Evolutionary conservation across 768 basidiomycete species (phyloP).

Genomic region (Megacollybia marginata): DNA sequence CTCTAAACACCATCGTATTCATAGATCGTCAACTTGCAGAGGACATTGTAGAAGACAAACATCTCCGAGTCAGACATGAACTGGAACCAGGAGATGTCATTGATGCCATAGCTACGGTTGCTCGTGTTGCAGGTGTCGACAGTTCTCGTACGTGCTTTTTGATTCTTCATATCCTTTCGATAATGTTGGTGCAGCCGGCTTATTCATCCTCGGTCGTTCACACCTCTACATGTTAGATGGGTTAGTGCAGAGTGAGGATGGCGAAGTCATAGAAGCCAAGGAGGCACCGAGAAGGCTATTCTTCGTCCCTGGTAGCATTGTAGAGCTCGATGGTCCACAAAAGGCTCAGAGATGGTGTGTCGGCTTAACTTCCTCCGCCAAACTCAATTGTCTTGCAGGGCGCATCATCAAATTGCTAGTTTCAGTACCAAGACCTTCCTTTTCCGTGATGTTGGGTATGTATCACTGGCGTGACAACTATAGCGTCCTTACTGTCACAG

Average conservation of each 20-base stretch:
- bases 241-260: slow-evolving; percentile 77
- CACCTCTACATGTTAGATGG: slow-evolving; percentile 91
- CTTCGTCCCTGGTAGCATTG: slow-evolving; percentile 77
- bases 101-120: slow-evolving; percentile 80
- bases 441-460: slow-evolving; percentile 88
- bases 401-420: slow-evolving; percentile 68
- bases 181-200: slow-evolving; percentile 48
- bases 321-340: slow-evolving; percentile 75
- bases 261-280: slow-evolving; percentile 81
- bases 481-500: slow-evolving; percentile 25
- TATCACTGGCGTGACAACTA: slow-evolving; percentile 3
- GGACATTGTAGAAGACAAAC: slow-evolving; percentile 82
- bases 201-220: slow-evolving; percentile 78
- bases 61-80: slow-evolving; percentile 79
- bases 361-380: neutral
- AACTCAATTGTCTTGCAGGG: slow-evolving; percentile 35
- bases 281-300: slow-evolving; percentile 80
- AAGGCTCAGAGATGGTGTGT: slow-evolving; percentile 76
- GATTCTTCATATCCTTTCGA: neutral
- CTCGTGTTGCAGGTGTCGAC: slow-evolving; percentile 85
- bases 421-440: slow-evolving; percentile 80
- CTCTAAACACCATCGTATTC: neutral
- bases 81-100: slow-evolving; percentile 87
- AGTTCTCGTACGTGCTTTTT: slow-evolving; percentile 66
- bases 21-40: slow-evolving; percentile 57